A percentile compares a stretch with the other conserved stretches of the same genome.
phyloP scores from a whole-genome alignment of 441 rosid species.

The Pelargonium citronellum region DNA sequence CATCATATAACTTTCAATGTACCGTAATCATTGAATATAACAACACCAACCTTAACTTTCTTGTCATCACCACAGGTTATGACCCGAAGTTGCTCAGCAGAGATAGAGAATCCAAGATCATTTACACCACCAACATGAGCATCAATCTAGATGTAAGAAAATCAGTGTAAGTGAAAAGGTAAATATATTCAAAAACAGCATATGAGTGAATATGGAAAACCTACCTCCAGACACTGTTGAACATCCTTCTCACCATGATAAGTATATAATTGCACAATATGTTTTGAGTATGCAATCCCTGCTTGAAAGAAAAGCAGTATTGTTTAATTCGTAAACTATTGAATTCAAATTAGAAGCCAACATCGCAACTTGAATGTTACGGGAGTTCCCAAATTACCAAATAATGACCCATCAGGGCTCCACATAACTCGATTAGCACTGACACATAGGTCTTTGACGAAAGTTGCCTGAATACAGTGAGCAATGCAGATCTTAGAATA shows the following conservation, averaged over 20 bases:
- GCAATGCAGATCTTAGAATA: neutral
- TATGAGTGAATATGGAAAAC: constrained; percentile 14
- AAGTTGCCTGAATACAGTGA: constrained; percentile 41
- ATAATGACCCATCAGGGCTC: constrained; percentile 81
- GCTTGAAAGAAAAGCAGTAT: constrained; percentile 14
- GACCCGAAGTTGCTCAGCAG: constrained; percentile 52
- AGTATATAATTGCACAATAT: constrained; percentile 69
- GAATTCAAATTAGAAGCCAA: neutral
- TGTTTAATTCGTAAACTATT: neutral
- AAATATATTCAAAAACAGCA: neutral
- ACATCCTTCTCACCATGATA: constrained; percentile 60
- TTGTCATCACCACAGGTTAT: constrained; percentile 79
- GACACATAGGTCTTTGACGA: constrained; percentile 46
- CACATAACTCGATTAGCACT: constrained; percentile 75
- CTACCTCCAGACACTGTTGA: constrained; percentile 66
- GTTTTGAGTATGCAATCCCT: constrained; percentile 87
- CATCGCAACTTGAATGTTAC: neutral
- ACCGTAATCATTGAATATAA: constrained; percentile 5
- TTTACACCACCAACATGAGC: constrained; percentile 73
- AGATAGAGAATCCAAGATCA: constrained; percentile 67
- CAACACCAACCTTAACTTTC: constrained; percentile 48
- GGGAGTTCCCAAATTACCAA: constrained; percentile 39
- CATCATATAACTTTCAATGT: constrained; percentile 14
- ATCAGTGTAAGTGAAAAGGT: neutral
- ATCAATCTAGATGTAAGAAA: constrained; percentile 46